Evolutionary conservation across 805 yeast species (phyloP), one percentile per base, ranked within the genome.

Genomic region (Sungouiella blattae): DNA sequence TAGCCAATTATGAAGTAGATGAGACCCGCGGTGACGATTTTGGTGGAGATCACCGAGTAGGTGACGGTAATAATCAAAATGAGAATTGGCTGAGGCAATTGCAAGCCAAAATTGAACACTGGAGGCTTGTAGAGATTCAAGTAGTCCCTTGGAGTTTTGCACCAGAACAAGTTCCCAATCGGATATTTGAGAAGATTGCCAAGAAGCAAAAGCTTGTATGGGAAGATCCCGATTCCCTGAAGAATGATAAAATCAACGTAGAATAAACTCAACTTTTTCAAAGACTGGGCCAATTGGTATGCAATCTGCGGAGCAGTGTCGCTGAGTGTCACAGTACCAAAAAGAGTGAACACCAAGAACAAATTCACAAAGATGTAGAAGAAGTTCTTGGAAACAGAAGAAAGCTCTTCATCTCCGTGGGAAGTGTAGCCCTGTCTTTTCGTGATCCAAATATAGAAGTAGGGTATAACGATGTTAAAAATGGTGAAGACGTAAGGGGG

Each of bases 341-440:
- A 95, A 51, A 89, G 74, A 1, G 98, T 91, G 65, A 93, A 93
- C 18, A 91, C 95, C 53, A 91, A 68, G 55, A 91, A 93, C 73
- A 93, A 71, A 59, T 91, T 91, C 44, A 91, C 95, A 63, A 93
- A 93, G 24, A 89, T 84, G 60, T 88, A 93, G 57, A 93, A 89
- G 63, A 89, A 91, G 65, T 93, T 93, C 62, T 91, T 91, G 18
- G 93, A 80, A 2, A 91, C 94, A 16, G 88, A 77, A 0, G 96
- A 83, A 12, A 88, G 63, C 56, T 93, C 98, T 47, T 86, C 96
- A 47, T 93, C 98, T 26, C 95, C 89, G 50, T 84, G 82, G 5
- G 97, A 87, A 0, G 94, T 80, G 50, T 78, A 86, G 0, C 98
- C 98, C 64, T 91, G 98, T 32, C 76, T 71, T 3, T 79, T 69